These are phyloP conservation scores for Neonectria punicea DNA, from an alignment of 2,329 filamentous ascomycete genomes.

Conservation along the genomic window DNA sequence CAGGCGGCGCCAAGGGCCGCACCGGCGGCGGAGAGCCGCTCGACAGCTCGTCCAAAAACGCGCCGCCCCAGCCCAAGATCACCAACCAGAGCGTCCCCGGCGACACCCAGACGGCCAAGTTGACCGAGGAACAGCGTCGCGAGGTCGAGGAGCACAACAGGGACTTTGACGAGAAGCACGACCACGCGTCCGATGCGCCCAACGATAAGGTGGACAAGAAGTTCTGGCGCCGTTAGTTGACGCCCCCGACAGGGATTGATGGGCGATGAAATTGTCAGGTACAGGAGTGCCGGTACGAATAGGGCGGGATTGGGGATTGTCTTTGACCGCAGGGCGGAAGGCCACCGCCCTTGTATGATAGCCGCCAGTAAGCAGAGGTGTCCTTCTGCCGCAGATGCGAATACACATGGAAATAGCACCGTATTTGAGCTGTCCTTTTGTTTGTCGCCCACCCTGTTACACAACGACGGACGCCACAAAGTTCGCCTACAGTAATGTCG, in stretches of 20 bases:
- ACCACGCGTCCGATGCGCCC: conserved; percentile 52
- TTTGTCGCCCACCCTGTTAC: background rate
- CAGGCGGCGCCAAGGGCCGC: conserved; percentile 46
- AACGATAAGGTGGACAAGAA: conserved; percentile 65
- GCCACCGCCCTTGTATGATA: background rate
- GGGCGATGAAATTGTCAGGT: background rate
- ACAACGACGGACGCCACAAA: background rate
- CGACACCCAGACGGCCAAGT: conserved; percentile 39
- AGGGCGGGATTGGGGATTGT: background rate
- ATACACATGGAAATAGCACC: background rate
- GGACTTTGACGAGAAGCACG: conserved; percentile 67
- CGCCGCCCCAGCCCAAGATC: conserved; percentile 62
- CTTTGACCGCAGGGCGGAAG: background rate
- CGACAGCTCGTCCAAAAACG: conserved; percentile 44
- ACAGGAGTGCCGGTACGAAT: background rate
- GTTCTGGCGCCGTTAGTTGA: conserved; percentile 56
- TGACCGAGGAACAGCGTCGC: conserved; percentile 62
- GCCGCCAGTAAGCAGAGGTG: background rate
- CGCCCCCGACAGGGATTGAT: background rate
- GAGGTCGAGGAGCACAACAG: conserved; percentile 69
- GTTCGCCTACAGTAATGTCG: background rate
- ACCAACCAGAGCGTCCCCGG: conserved; percentile 58
- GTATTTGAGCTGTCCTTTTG: background rate
- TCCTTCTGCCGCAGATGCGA: background rate
- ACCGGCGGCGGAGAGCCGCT: conserved; percentile 54